Percentiles rank a stretch among this genome's conserved stretches.
Conservation (phyloP, 306 rosid genomes). For the Quercus suber region DNA sequence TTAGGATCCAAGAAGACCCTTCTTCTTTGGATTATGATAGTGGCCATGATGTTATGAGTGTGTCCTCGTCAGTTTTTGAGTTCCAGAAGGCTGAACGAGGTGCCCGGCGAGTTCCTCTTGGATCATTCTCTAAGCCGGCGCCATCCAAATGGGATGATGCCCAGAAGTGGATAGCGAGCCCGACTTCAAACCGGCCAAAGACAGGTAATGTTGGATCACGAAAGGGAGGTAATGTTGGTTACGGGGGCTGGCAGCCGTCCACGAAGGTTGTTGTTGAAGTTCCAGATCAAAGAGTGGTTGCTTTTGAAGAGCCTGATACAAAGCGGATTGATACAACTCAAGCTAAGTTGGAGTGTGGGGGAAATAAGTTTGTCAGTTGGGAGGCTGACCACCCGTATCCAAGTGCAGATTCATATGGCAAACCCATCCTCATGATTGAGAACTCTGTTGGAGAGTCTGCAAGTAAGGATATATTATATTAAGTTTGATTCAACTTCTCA, state of each 20-base stretch:
- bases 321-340: constrained; percentile 77
- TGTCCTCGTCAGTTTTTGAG: constrained; percentile 68
- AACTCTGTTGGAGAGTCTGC: constrained; percentile 42
- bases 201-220: constrained; percentile 52
- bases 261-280: constrained; percentile 84
- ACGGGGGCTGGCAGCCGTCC: constrained; percentile 58
- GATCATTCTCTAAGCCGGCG: constrained; percentile 85
- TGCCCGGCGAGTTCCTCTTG: constrained; percentile 62
- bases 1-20: constrained; percentile 53
- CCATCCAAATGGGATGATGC: constrained; percentile 99
- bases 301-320: constrained; percentile 85
- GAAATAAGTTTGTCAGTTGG: constrained; percentile 66
- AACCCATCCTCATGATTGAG: constrained; percentile 47
- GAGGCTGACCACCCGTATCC: constrained; percentile 64
- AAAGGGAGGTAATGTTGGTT: constrained; percentile 46
- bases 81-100: constrained; percentile 83
- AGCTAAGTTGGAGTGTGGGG: constrained; percentile 57
- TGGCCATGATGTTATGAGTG: constrained; percentile 45
- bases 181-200: constrained; percentile 70
- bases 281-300: constrained; percentile 50
- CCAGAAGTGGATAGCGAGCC: constrained; percentile 97
- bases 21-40: constrained; percentile 60
- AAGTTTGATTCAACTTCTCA: constrained; percentile 7
- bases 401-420: constrained; percentile 59
- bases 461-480: constrained; percentile 29